These are phyloP conservation scores for Alternaria metachromatica DNA, from an alignment of 2,329 filamentous ascomycete species.

Conservation along the genomic window DNA sequence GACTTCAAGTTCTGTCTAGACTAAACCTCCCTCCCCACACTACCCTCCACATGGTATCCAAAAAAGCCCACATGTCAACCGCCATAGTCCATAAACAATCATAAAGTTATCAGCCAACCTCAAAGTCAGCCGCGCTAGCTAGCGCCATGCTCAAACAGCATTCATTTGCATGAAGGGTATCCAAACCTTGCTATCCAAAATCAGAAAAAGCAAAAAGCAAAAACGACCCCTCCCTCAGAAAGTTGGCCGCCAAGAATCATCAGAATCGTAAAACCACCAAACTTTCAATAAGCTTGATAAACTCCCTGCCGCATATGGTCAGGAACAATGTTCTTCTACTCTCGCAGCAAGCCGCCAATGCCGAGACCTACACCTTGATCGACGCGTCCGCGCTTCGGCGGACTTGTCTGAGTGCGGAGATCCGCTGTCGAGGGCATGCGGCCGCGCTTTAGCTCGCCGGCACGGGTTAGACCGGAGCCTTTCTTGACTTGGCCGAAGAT, in stretches of 20 bases:
- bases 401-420: slow-evolving; percentile 28
- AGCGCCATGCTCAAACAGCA: slow-evolving; percentile 5
- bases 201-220: neutral
- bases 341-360: slow-evolving; percentile 55
- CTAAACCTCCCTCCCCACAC: neutral
- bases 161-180: slow-evolving; percentile 21
- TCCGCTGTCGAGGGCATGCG: slow-evolving; percentile 36
- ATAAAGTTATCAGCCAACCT: slow-evolving; percentile 1
- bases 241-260: slow-evolving; percentile 6
- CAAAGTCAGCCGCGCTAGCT: slow-evolving; percentile 2
- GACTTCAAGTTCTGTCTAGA: slow-evolving; percentile 6
- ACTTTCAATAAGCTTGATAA: slow-evolving; percentile 2
- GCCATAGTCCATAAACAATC: neutral
- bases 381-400: slow-evolving; percentile 60
- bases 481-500: slow-evolving; percentile 69
- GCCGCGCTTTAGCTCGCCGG: slow-evolving; percentile 42
- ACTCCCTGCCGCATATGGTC: slow-evolving; percentile 19
- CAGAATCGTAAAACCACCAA: slow-evolving; percentile 21
- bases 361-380: slow-evolving; percentile 62
- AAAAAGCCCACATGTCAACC: neutral
- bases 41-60: neutral
- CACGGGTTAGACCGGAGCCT: slow-evolving; percentile 46
- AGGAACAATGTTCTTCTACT: slow-evolving; percentile 27
- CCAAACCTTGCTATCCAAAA: slow-evolving; percentile 11
- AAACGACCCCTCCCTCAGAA: neutral